Conservation (phyloP, 805 yeast genomes). For the Metschnikowia reukaufii region DNA sequence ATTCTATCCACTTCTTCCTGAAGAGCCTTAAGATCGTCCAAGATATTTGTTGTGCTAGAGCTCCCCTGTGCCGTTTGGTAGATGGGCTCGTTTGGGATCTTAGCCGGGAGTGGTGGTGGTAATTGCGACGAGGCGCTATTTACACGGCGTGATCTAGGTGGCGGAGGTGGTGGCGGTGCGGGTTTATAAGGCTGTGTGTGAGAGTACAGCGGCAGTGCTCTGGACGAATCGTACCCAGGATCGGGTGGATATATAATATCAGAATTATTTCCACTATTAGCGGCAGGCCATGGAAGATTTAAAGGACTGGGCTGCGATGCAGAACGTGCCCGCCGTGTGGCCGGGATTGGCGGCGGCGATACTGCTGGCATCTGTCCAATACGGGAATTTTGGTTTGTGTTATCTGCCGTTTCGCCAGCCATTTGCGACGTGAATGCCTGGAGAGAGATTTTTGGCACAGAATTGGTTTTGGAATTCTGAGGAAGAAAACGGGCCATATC, state of each 20-base stretch:
- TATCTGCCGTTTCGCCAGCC: slow-evolving; percentile 38
- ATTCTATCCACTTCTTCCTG: slow-evolving; percentile 70
- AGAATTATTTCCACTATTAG: neutral
- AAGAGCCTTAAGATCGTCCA: slow-evolving; percentile 64
- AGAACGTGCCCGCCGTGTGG: slow-evolving; percentile 37
- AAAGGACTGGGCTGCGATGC: slow-evolving; percentile 29
- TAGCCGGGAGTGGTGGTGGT: slow-evolving; percentile 18
- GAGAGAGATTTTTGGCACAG: slow-evolving; percentile 34
- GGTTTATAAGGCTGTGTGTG: slow-evolving; percentile 4
- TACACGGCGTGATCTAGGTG: slow-evolving; percentile 41
- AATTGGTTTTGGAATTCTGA: slow-evolving; percentile 23
- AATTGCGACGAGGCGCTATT: slow-evolving; percentile 18
- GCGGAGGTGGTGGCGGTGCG: slow-evolving; percentile 35
- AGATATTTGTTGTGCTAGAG: slow-evolving; percentile 48
- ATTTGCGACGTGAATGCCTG: slow-evolving; percentile 43
- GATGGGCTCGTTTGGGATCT: slow-evolving; percentile 23
- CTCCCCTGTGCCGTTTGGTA: slow-evolving; percentile 15
- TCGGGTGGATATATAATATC: neutral
- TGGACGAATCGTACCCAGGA: no score
- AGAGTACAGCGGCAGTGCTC: no score
- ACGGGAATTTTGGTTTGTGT: slow-evolving; percentile 37
- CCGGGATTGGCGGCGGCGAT: slow-evolving; percentile 36
- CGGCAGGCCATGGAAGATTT: neutral
- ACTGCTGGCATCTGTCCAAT: slow-evolving; percentile 14
- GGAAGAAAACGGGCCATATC: slow-evolving; percentile 37